phyloP scores from a whole-genome alignment of 768 basidiomycete species.

The Serpula lacrymans region DNA sequence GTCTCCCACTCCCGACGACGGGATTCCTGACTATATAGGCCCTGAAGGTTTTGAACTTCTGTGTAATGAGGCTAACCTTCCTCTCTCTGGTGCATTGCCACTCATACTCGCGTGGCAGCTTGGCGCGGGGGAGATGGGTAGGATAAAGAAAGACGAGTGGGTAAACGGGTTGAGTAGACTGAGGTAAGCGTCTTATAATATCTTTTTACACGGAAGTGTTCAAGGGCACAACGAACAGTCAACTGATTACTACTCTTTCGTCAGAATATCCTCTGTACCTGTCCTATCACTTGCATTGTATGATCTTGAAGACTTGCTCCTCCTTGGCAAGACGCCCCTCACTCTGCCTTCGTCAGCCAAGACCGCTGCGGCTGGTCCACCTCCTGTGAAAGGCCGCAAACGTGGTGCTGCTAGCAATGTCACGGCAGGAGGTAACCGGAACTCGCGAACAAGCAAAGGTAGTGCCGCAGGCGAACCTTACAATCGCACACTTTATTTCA shows the following conservation, averaged over 20 bases:
- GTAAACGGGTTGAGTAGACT: constrained; percentile 46
- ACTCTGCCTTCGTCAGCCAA: constrained; percentile 17
- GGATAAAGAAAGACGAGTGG: constrained; percentile 70
- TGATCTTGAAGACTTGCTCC: constrained; percentile 64
- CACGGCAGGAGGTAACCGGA: no score
- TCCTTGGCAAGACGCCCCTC: constrained; percentile 41
- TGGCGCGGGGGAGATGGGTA: constrained; percentile 68
- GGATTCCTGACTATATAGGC: constrained; percentile 50
- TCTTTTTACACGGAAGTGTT: not conserved
- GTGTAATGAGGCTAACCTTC: constrained; percentile 65
- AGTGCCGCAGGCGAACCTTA: constrained; percentile 44
- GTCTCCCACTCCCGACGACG: constrained; percentile 46
- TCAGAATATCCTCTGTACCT: constrained; percentile 45
- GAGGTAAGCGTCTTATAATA: constrained; percentile 34
- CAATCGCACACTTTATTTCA: constrained; percentile 47
- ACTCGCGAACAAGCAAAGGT: no score
- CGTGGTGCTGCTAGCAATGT: constrained; percentile 10
- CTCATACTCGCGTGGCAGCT: constrained; percentile 77
- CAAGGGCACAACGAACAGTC: not conserved
- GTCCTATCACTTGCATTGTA: constrained; percentile 47
- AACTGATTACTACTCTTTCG: constrained; percentile 5
- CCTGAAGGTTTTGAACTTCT: constrained; percentile 71
- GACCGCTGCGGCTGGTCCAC: constrained; percentile 27
- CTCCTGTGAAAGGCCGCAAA: constrained; percentile 32
- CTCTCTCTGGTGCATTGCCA: constrained; percentile 70